Conservation (phyloP, 2,329 filamentous ascomycete genomes). For the Polytolypa hystricis region DNA sequence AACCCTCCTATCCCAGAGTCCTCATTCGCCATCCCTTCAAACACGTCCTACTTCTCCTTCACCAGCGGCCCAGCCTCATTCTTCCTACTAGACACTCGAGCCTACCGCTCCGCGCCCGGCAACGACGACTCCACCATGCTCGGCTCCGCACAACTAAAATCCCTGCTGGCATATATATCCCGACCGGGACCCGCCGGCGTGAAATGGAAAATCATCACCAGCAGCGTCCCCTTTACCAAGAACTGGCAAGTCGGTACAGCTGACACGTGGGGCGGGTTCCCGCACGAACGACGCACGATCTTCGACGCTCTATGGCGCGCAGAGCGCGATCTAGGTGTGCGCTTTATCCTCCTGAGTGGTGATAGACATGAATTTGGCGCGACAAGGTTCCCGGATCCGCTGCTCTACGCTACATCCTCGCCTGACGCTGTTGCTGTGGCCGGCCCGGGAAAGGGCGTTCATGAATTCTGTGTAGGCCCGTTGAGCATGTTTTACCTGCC, state of each 20-base stretch:
- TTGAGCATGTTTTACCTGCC: conserved; percentile 91
- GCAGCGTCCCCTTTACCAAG: conserved; percentile 89
- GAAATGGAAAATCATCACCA: conserved; percentile 87
- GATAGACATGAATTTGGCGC: conserved; percentile 97
- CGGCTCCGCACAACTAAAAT: conserved; percentile 63
- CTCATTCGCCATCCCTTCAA: conserved; percentile 43
- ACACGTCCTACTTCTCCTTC: conserved; percentile 80
- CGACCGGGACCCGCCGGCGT: conserved; percentile 64
- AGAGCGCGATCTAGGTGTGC: conserved; percentile 55
- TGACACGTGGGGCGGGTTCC: conserved; percentile 92
- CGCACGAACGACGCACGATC: conserved; percentile 64
- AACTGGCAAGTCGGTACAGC: conserved; percentile 85
- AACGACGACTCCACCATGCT: conserved; percentile 70
- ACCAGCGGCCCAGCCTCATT: conserved; percentile 82
- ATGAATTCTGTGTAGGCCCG: conserved; percentile 87
- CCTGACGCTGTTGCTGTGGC: conserved; percentile 7
- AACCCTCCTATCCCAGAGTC: conserved; percentile 58
- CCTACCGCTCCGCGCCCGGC: conserved; percentile 55
- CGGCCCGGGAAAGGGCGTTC: conserved; percentile 38
- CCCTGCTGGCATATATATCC: conserved; percentile 66
- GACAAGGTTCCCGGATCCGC: conserved; percentile 54
- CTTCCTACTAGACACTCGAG: conserved; percentile 87
- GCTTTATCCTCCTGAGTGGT: conserved; percentile 75
- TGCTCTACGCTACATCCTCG: background rate
- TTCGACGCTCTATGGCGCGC: conserved; percentile 90